Base-by-base conservation (phyloP, 768 basidiomycete species). In the Leucocoprinus sp. region DNA sequence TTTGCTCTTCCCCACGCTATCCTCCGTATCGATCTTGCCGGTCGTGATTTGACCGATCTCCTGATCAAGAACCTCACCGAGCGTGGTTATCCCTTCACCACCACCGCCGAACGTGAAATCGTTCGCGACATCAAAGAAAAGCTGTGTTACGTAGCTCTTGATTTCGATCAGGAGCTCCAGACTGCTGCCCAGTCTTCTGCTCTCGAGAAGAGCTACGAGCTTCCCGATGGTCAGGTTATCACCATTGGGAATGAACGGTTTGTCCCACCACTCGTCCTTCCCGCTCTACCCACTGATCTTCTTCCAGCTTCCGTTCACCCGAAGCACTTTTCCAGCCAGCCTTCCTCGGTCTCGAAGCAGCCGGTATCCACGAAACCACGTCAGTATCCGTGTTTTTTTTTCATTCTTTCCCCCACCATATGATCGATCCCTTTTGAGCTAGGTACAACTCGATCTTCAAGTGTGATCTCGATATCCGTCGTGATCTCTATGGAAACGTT, bases 51-150 rank as follows among this genome's bases (percentile, higher is more conserved):
- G 61, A 95, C 93, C 50, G 82, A 83, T 48, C 82, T 70, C 63
- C 65, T 92, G 55, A 77, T 84, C 75, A 89, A 90, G 71, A 80
- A 84, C 57, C 67, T 92, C 61, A 84, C 77, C 64, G 92, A 96
- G 68, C 82, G 93, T 58, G 93, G 93, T 8, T 93, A 96, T 67
- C 75, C 80, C 14, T 95, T 96, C 78, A 93, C 88, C 55, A 95
- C 92, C 52, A 85, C 89, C 9, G 91, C 89, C 28, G 91, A 92
- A 69, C 78, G 82, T 58, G 91, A 93, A 80, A 91, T 96, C 49
- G 93, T 95, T 55, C 77, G 93, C 49, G 93, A 95, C 64, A 93
- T 96, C 75, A 96, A 96, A 75, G 90, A 92, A 77, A 92, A 91
- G 75, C 80, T 93, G 22, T 93, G 91, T 65, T 93, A 93, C 62